Evolutionary conservation across 1,139 yeast species (phyloP), one percentile per base, ranked within the genome.

Genomic region (Hanseniaspora gamundiae): DNA sequence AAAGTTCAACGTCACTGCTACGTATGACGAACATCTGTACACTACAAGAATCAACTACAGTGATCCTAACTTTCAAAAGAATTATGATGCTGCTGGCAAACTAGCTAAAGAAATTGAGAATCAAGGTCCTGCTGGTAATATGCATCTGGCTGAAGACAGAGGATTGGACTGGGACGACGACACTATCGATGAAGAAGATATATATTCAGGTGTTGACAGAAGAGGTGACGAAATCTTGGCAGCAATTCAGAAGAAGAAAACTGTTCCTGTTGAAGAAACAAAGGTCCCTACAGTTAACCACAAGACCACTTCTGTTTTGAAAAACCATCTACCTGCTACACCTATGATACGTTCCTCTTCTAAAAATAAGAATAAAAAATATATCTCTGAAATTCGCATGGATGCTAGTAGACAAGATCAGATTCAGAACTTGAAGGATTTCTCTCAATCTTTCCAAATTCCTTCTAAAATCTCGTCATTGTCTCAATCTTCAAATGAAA

Each of bases 121-220:
- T 38, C 81, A 76, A 51, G 68, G 74, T 7, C 57, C 68, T 45
- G 72, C 80, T 20, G 80, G 80, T 31, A 87, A 85, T 58, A 68
- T 76, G 33, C 97, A 91, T 61, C 52, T 88, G 31, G 86, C 94
- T 49, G 98, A 91, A 60, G 98, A 91, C 62, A 77, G 98, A 60
- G 95, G 95, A 19, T 48, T 76, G 13, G 60, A 60, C 19, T 74
- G 82, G 35, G 95, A 85, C 58, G 95, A 85, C 58, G 74, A 83
- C 49, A 95, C 94, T 2, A 53, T 84, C 53, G 97, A 91, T 61
- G 98, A 91, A 64, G 99, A 93, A 61, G 96, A 87, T 62, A 84
- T 84, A 64, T 91, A 88, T 59, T 86, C 96, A 2, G 97, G 97
- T 40, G 98, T 91, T 44, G 67, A 57, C 41, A 56, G 66, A 42